phyloP scores from a whole-genome alignment of 345 rosid species.

The Eucalyptus marginata region DNA sequence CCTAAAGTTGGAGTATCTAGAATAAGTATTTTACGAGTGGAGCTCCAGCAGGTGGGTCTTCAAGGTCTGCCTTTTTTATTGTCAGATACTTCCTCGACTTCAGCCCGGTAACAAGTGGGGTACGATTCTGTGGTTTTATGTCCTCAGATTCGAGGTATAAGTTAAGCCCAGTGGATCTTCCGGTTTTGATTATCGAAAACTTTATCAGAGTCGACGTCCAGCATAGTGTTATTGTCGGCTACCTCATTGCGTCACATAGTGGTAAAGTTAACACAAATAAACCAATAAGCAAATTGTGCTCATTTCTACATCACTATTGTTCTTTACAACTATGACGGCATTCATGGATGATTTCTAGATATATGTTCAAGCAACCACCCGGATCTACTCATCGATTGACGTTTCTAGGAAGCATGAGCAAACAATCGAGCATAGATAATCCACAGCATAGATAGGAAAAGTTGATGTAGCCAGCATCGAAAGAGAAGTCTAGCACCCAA shows the following conservation, averaged over 20 bases:
- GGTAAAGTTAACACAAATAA: neutral
- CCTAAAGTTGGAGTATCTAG: neutral
- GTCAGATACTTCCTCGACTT: neutral
- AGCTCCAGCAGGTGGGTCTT: neutral
- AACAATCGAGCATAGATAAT: neutral
- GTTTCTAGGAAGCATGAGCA: neutral
- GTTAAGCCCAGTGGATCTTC: neutral
- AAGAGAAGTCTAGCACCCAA: neutral
- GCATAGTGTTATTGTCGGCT: neutral
- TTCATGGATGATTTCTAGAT: neutral
- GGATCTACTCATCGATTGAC: neutral
- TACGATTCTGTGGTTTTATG: neutral
- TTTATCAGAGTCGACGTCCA: neutral
- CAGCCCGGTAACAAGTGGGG: neutral
- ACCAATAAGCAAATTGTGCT: neutral
- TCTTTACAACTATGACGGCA: neutral
- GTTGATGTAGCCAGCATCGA: neutral
- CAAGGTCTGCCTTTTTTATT: neutral
- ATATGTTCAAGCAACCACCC: neutral
- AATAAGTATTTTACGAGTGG: neutral
- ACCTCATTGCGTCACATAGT: neutral
- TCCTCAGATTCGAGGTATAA: neutral
- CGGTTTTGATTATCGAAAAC: neutral
- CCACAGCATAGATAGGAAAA: neutral
- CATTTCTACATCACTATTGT: neutral